Evolutionary conservation across 805 yeast genomes (phyloP), one percentile per base, ranked within the genome.

Genomic region (Ogataea paraovalis): DNA sequence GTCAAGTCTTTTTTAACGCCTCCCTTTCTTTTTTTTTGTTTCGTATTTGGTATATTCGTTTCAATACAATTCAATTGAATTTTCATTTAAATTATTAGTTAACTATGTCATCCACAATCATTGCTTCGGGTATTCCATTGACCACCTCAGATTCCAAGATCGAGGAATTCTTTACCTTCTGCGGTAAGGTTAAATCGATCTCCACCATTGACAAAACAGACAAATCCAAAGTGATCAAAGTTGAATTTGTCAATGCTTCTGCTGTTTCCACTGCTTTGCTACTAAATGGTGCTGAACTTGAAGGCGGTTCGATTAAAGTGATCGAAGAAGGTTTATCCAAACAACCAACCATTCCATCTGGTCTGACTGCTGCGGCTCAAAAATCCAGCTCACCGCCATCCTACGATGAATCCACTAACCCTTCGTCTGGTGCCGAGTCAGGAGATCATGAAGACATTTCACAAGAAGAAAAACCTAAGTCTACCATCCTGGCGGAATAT

Each of bases 401-500:
- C 27, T 18, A 41, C n/a, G 27, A n/a, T 34, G 51, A 22, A 42
- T 44, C 34, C 5, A 38, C 16, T 14, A 21, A 14, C 3, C 5
- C 40, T 21, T 20, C 40, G 19, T 20, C 50, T 10, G 19, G 40
- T 13, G 10, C 28, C 10, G 28, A 25, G 10, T 10, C 6, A 7
- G 49, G 34, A 4, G 47, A 42, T 19, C 49, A 32, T 3, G 50
- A 65, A 43, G 74, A 84, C 55, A 76, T 85, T 45, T 65, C 73
- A 4, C 95, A 86, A 67, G 95, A 87, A 59, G 79, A 78, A 50
- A 86, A 86, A 69, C 95, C 95, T 47, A 84, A 84, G 60, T 66
- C 81, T 47, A 80, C 88, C 18, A 80, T 87, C 49, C 70, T 85
- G 68, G 92, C 94, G 1, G 92, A 86, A 65, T 77, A 83, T 57